Percentiles rank a stretch among this genome's conserved stretches.
Evolutionary conservation across 768 basidiomycete genomes (phyloP).

Genomic region (Gloeopeniophorella convolvens): DNA sequence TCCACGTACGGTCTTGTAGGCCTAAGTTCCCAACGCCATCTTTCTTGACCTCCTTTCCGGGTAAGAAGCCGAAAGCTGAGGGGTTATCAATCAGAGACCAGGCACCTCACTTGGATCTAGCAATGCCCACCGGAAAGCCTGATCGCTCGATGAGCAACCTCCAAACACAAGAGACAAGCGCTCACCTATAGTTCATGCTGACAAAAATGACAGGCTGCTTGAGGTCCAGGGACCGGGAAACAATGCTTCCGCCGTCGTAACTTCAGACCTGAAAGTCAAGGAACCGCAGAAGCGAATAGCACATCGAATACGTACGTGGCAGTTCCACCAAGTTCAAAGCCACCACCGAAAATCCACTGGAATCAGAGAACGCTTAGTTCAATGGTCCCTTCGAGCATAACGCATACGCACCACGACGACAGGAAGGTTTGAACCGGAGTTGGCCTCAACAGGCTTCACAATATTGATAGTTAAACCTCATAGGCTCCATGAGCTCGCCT

Average conservation of each 20-base stretch:
- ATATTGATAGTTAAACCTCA: constrained; percentile 26
- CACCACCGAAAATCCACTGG: constrained; percentile 24
- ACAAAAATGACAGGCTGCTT: constrained; percentile 44
- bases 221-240: constrained; percentile 38
- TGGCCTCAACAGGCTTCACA: constrained; percentile 19
- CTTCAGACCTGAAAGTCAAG: constrained; percentile 20
- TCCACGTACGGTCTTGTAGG: constrained; percentile 39
- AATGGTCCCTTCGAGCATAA: background rate
- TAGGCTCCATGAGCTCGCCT: background rate
- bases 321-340: constrained; percentile 36
- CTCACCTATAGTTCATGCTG: constrained; percentile 46
- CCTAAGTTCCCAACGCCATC: constrained; percentile 43
- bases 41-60: constrained; percentile 33
- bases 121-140: constrained; percentile 4
- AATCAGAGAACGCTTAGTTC: background rate
- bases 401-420: constrained; percentile 16
- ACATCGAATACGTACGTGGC: background rate
- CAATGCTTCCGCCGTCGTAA: constrained; percentile 40
- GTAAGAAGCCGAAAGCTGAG: constrained; percentile 37
- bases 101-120: background rate
- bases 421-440: constrained; percentile 15
- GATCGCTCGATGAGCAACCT: background rate
- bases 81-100: background rate
- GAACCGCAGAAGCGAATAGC: background rate
- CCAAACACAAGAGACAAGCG: background rate